Percentiles rank a stretch among this genome's conserved stretches.
Evolutionary conservation across 257 asterid species (phyloP).

Genomic region (Eucommia ulmoides): DNA sequence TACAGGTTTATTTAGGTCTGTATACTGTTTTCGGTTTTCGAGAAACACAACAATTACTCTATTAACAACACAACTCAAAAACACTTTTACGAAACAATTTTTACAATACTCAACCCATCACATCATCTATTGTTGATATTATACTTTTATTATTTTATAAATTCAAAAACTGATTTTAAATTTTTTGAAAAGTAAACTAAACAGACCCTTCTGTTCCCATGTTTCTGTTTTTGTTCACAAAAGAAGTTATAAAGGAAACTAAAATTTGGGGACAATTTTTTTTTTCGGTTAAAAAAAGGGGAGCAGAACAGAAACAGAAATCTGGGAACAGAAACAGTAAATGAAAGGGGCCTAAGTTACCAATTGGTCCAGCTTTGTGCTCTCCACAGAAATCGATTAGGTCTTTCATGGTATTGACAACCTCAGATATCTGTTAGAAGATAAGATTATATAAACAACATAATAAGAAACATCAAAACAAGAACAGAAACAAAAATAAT

Average conservation of each 20-base stretch:
- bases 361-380: conserved; percentile 78
- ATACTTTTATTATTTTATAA: too few species aligned
- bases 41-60: background rate
- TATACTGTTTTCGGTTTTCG: background rate
- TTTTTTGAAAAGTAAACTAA: background rate
- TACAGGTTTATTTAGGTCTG: background rate
- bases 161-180: too few species aligned
- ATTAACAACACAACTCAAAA: background rate
- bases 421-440: conserved; percentile 71
- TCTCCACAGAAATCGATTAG: conserved; percentile 80
- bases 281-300: background rate
- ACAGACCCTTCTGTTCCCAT: background rate
- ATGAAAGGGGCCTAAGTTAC: conserved; percentile 20
- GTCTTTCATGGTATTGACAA: conserved; percentile 92
- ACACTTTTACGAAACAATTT: background rate
- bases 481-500: conserved; percentile 6
- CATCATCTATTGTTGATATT: too few species aligned
- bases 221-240: background rate
- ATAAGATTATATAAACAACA: background rate
- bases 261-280: background rate
- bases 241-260: too few species aligned
- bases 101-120: background rate
- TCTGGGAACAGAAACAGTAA: background rate
- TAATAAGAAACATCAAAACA: conserved; percentile 2
- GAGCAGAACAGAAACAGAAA: background rate